These are phyloP conservation scores for Inosperma sp. DNA, from an alignment of 768 basidiomycete species.

Conservation along the genomic window DNA sequence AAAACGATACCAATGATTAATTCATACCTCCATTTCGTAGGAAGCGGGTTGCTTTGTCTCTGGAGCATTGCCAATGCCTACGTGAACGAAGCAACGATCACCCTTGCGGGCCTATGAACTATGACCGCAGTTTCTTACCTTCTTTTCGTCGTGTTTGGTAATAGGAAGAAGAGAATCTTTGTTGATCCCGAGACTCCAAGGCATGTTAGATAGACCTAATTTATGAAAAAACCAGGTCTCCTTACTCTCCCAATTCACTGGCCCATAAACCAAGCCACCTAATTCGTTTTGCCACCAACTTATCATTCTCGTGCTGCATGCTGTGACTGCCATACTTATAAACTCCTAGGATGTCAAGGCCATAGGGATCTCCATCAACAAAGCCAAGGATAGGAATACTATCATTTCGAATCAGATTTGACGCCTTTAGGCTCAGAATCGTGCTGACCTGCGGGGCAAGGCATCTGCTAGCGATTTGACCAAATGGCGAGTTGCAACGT, in stretches of 20 bases:
- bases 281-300: constrained; percentile 62
- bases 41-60: constrained; percentile 38
- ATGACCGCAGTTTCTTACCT: constrained; percentile 40
- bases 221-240: constrained; percentile 1
- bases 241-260: constrained; percentile 63
- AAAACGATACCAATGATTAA: constrained; percentile 4
- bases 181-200: constrained; percentile 52
- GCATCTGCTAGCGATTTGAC: constrained; percentile 66
- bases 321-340: constrained; percentile 76
- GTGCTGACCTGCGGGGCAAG: constrained; percentile 53
- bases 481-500: constrained; percentile 84
- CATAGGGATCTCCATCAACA: constrained; percentile 90
- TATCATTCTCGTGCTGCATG: constrained; percentile 66
- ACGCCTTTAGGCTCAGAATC: background rate
- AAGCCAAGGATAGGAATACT: constrained; percentile 71
- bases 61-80: constrained; percentile 65
- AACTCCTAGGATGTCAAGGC: constrained; percentile 85
- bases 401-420: background rate
- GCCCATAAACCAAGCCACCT: constrained; percentile 77
- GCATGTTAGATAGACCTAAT: background rate
- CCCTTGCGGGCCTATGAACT: background rate
- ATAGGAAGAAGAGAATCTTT: constrained; percentile 64
- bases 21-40: constrained; percentile 62
- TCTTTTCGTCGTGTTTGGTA: constrained; percentile 66
- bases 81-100: background rate